A percentile compares a stretch with the other conserved stretches of the same genome.
phyloP scores from a whole-genome alignment of 768 basidiomycete genomes.

The Kwoniella bestiolae region DNA sequence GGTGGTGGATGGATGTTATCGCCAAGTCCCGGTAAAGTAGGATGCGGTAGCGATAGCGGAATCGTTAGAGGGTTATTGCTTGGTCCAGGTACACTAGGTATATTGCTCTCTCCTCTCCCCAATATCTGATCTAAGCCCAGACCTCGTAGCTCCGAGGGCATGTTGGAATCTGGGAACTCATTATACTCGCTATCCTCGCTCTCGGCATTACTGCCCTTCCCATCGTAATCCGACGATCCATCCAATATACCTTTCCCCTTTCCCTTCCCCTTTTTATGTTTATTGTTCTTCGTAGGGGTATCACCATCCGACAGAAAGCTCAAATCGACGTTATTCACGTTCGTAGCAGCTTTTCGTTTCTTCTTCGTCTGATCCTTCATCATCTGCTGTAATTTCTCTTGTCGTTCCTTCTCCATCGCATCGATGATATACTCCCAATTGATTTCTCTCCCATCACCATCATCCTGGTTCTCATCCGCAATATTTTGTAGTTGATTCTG shows the following conservation, averaged over 20 bases:
- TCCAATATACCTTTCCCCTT: slow-evolving; percentile 49
- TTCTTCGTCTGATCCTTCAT: slow-evolving; percentile 68
- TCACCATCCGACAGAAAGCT: slow-evolving; percentile 17
- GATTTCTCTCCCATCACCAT: slow-evolving; percentile 58
- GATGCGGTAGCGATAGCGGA: background rate
- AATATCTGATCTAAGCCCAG: slow-evolving; percentile 4
- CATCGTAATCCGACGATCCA: slow-evolving; percentile 54
- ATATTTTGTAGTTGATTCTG: slow-evolving; percentile 69
- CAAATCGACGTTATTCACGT: slow-evolving; percentile 1
- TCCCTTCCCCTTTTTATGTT: slow-evolving; percentile 21
- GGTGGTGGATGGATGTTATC: background rate
- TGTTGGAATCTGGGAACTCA: slow-evolving; percentile 6
- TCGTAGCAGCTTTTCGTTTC: slow-evolving; percentile 67
- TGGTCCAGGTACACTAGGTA: slow-evolving; percentile 6
- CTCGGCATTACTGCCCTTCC: slow-evolving; percentile 12
- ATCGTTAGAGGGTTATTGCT: background rate
- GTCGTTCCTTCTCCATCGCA: slow-evolving; percentile 60
- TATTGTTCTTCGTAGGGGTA: slow-evolving; percentile 54
- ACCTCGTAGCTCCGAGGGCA: slow-evolving; percentile 15
- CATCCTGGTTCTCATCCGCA: slow-evolving; percentile 57
- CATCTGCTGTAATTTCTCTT: slow-evolving; percentile 63
- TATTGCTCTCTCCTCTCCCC: slow-evolving; percentile 7
- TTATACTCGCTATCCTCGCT: slow-evolving; percentile 25
- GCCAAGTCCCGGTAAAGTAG: background rate
- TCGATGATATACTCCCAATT: slow-evolving; percentile 80